These are phyloP conservation scores for Dryadomyces quercus-mongolicae DNA, from an alignment of 2,329 filamentous ascomycete species.

Conservation along the genomic window DNA sequence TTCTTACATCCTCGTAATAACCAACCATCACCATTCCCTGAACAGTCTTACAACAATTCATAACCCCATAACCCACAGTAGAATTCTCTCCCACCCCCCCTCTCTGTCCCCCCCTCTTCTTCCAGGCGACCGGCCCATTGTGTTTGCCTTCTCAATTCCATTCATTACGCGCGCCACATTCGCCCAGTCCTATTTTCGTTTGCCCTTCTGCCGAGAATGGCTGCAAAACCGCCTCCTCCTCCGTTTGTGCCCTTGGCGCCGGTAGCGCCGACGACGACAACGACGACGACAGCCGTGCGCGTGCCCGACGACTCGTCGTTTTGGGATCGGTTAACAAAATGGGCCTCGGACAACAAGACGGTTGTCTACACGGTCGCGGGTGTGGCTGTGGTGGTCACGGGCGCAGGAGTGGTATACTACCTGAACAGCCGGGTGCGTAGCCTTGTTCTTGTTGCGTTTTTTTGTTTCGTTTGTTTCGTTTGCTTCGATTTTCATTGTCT, in stretches of 20 bases:
- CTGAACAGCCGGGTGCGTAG: conserved; percentile 48
- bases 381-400: conserved; percentile 81
- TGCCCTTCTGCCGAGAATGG: conserved; percentile 18
- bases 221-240: conserved; percentile 22
- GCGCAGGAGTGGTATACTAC: conserved; percentile 89
- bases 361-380: conserved; percentile 94
- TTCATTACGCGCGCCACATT: not conserved
- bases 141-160: not conserved
- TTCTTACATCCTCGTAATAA: not conserved
- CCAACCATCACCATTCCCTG: not conserved
- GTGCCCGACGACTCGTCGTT: conserved; percentile 53
- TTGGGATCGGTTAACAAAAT: conserved; percentile 82
- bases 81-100: not conserved
- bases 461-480: not conserved
- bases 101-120: not conserved
- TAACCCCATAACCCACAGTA: not conserved
- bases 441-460: not conserved
- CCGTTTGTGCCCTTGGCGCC: conserved; percentile 20
- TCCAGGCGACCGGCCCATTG: not conserved
- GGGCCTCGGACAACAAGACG: conserved; percentile 92
- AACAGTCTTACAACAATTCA: not conserved
- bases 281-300: conserved; percentile 30
- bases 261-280: conserved; percentile 22
- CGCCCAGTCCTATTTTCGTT: not conserved
- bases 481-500: not conserved